Percentiles rank a stretch among this genome's conserved stretches.
phyloP scores from a whole-genome alignment of 2,329 filamentous ascomycete genomes.

The Ciborinia camelliae region DNA sequence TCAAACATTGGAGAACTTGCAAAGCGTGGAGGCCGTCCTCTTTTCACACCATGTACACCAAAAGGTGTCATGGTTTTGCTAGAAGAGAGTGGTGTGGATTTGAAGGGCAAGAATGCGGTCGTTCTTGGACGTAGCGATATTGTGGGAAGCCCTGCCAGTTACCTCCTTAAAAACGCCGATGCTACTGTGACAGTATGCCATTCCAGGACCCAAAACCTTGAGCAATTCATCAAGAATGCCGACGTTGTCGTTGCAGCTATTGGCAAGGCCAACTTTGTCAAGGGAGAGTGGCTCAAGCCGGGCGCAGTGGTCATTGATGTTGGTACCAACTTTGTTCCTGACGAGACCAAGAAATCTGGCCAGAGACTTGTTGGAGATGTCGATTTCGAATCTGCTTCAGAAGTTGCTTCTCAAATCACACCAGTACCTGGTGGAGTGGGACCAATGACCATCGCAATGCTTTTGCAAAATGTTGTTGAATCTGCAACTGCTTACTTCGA shows the following conservation, averaged over 20 bases:
- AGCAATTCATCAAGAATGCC: constrained; percentile 72
- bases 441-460: constrained; percentile 98
- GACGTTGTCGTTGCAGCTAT: constrained; percentile 93
- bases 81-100: constrained; percentile 75
- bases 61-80: constrained; percentile 96
- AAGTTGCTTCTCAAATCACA: constrained; percentile 90
- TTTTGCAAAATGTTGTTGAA: constrained; percentile 91
- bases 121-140: constrained; percentile 95
- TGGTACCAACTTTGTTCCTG: constrained; percentile 92
- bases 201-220: constrained; percentile 74
- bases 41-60: constrained; percentile 93
- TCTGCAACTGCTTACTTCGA: constrained; percentile 80
- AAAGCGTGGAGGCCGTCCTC: constrained; percentile 85
- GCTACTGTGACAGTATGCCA: constrained; percentile 97
- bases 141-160: constrained; percentile 94
- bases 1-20: constrained; percentile 94
- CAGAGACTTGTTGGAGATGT: constrained; percentile 92
- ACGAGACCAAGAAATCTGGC: constrained; percentile 86
- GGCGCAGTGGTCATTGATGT: constrained; percentile 97
- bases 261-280: constrained; percentile 80
- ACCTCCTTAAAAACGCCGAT: constrained; percentile 90
- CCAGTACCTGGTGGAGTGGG: constrained; percentile 96
- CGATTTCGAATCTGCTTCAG: constrained; percentile 77
- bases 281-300: constrained; percentile 92
- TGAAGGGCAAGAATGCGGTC: constrained; percentile 88